phyloP scores from a whole-genome alignment of 1,139 yeast species.

The Protomyces pachydermus region DNA sequence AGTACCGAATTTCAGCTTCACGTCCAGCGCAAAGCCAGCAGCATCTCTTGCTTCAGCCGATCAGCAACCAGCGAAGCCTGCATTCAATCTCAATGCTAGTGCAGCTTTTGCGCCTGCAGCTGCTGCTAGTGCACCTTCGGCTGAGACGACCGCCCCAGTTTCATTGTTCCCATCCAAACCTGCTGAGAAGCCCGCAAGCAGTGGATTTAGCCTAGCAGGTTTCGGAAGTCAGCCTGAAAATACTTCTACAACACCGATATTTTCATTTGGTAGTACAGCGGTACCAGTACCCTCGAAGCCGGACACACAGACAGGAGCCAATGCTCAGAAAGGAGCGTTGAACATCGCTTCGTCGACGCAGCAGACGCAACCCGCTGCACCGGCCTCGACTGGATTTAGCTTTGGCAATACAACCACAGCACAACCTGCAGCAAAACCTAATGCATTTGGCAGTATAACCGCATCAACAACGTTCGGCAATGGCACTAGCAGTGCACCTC shows the following conservation, averaged over 20 bases:
- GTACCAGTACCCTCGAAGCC: background rate
- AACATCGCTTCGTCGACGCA: background rate
- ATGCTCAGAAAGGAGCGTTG: background rate
- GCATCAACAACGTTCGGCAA: background rate
- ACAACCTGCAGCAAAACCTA: background rate
- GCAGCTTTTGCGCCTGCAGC: background rate
- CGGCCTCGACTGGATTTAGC: background rate
- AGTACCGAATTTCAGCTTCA: background rate
- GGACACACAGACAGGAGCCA: background rate
- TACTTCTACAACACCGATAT: background rate
- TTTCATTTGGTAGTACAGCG: background rate
- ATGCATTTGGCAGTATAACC: background rate
- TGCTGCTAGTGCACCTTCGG: background rate
- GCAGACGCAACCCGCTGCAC: background rate
- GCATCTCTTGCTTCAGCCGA: background rate
- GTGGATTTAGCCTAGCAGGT: too few species aligned
- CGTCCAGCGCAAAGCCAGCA: background rate
- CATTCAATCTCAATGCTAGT: background rate
- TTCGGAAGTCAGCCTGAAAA: too few species aligned
- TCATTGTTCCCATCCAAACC: too few species aligned
- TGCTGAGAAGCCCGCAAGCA: too few species aligned
- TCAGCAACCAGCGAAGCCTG: background rate
- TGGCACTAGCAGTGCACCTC: background rate
- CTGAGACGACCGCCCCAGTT: too few species aligned
- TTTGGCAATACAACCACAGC: background rate